phyloP scores from a whole-genome alignment of 306 rosid genomes.

The Fragaria iinumae region DNA sequence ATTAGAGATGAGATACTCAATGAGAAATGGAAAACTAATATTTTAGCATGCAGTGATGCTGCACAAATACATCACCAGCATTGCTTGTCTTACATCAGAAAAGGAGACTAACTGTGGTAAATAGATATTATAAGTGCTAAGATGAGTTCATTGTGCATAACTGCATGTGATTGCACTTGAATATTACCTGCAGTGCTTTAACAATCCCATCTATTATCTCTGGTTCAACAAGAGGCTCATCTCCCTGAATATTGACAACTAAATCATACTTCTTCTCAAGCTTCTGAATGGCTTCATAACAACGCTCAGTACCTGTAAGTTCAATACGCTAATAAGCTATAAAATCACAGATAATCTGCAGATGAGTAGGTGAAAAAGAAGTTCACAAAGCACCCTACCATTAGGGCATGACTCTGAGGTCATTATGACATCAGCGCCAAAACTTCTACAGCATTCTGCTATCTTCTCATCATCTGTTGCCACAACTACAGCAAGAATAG shows the following conservation, averaged over 20 bases:
- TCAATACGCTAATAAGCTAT: slow-evolving; percentile 15
- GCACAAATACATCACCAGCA: background rate
- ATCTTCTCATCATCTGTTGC: slow-evolving; percentile 91
- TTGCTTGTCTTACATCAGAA: slow-evolving; percentile 1
- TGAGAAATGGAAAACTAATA: background rate
- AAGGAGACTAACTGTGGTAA: background rate
- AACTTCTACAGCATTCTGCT: slow-evolving; percentile 80
- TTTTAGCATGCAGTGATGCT: background rate
- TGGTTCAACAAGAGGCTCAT: slow-evolving; percentile 94
- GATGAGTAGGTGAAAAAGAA: background rate
- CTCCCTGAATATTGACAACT: slow-evolving; percentile 97
- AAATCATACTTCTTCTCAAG: slow-evolving; percentile 78
- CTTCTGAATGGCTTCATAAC: slow-evolving; percentile 87
- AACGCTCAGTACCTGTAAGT: slow-evolving; percentile 81
- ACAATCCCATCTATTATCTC: slow-evolving; percentile 89
- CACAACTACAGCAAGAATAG: slow-evolving; percentile 56
- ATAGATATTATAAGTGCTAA: slow-evolving; percentile 1
- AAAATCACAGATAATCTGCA: slow-evolving; percentile 10
- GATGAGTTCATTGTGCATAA: slow-evolving; percentile 9
- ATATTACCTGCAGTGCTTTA: slow-evolving; percentile 80
- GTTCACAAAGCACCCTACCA: slow-evolving; percentile 45
- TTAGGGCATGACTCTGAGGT: slow-evolving; percentile 84
- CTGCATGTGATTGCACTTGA: slow-evolving; percentile 8
- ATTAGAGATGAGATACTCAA: background rate
- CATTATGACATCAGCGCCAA: slow-evolving; percentile 95